Evolutionary conservation across 2,329 filamentous ascomycete genomes (phyloP).

Genomic region (Thelonectria rubi): DNA sequence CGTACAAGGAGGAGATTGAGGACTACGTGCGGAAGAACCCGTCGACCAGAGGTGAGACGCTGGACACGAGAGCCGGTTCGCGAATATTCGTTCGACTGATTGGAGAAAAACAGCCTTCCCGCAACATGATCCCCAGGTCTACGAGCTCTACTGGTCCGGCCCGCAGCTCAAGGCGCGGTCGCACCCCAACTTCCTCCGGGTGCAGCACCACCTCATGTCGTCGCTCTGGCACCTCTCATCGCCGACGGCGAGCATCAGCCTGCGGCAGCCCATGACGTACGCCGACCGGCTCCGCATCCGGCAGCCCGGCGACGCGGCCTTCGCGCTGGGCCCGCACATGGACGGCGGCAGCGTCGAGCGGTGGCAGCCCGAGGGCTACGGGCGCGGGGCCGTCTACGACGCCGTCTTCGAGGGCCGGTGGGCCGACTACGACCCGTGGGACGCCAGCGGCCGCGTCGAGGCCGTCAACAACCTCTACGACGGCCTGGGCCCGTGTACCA

Average conservation of each 20-base stretch:
- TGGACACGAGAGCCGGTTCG: not conserved
- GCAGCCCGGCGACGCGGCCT: conserved; percentile 73
- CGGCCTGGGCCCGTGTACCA: conserved; percentile 81
- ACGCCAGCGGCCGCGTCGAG: conserved; percentile 72
- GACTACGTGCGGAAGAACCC: conserved; percentile 73
- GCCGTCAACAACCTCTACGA: conserved; percentile 81
- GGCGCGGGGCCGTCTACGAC: conserved; percentile 74
- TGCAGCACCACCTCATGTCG: conserved; percentile 70
- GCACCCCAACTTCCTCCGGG: conserved; percentile 69
- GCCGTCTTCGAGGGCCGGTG: conserved; percentile 77
- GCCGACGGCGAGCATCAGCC: conserved; percentile 57
- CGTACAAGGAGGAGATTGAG: conserved; percentile 71
- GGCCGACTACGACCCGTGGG: conserved; percentile 86
- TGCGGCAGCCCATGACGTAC: conserved; percentile 69
- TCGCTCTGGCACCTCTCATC: conserved; percentile 67
- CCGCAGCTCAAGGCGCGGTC: conserved; percentile 73
- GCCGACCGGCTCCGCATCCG: conserved; percentile 78
- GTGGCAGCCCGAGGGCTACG: conserved; percentile 77
- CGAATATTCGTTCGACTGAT: not conserved
- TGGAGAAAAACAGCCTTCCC: conserved; percentile 65
- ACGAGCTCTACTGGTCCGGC: conserved; percentile 78
- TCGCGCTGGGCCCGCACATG: conserved; percentile 77
- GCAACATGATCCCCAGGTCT: conserved; percentile 72
- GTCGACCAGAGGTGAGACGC: conserved; percentile 58
- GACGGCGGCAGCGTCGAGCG: conserved; percentile 80